A percentile compares a stretch with the other conserved stretches of the same genome.
phyloP scores from a whole-genome alignment of 2,329 filamentous ascomycete species.

The Cordyceps pruinosa region DNA sequence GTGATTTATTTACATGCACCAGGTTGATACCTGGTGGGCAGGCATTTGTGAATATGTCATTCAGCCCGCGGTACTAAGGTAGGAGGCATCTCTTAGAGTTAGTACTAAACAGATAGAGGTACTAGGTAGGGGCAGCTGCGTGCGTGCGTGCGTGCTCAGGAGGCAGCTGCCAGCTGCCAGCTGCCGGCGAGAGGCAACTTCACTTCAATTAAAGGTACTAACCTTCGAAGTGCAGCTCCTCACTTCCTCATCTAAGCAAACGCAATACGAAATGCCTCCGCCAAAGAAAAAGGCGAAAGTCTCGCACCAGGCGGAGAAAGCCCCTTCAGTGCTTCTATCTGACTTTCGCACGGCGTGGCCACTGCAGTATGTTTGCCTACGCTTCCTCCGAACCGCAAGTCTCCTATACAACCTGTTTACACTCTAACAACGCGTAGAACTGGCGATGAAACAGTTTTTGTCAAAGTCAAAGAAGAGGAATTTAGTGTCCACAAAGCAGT shows the following conservation, averaged over 20 bases:
- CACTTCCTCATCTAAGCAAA: constrained; percentile 4
- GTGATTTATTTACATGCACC: not conserved
- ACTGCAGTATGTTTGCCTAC: constrained; percentile 22
- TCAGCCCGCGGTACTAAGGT: too few species aligned
- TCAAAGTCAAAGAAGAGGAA: constrained; percentile 23
- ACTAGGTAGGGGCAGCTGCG: too few species aligned
- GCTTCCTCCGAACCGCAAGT: not conserved
- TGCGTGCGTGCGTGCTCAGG: too few species aligned
- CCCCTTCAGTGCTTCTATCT: constrained; percentile 21
- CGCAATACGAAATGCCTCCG: constrained; percentile 21
- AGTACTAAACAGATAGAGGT: too few species aligned
- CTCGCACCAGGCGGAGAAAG: constrained; percentile 13
- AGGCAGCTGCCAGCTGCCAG: constrained; percentile 7
- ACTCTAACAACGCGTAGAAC: constrained; percentile 16
- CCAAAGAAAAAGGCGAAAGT: constrained; percentile 20
- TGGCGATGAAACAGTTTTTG: constrained; percentile 24
- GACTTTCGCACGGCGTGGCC: constrained; percentile 30
- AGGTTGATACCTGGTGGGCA: not conserved
- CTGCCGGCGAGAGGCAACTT: too few species aligned
- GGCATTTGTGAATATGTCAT: not conserved
- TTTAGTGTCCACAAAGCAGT: constrained; percentile 26
- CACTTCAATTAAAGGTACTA: not conserved
- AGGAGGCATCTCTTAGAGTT: too few species aligned
- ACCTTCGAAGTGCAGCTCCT: not conserved
- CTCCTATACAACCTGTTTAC: not conserved